Evolutionary conservation across 345 rosid species (phyloP).

Genomic region (Brassica juncea): DNA sequence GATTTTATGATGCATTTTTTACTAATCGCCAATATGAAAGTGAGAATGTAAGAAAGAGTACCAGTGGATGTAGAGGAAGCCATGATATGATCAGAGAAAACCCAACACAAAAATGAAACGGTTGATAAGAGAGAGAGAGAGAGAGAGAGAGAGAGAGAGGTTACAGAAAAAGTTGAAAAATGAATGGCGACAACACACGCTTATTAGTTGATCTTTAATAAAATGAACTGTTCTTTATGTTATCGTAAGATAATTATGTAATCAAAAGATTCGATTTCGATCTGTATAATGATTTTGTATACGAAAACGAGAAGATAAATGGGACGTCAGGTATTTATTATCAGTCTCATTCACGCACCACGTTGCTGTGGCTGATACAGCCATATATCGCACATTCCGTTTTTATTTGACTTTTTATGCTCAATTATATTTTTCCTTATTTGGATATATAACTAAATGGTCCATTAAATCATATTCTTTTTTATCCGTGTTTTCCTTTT

Average conservation of each 20-base stretch:
- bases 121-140: constrained; percentile 8
- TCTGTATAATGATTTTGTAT: background rate
- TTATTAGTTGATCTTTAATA: constrained; percentile 5
- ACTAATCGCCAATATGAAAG: background rate
- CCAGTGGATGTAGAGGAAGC: constrained; percentile 31
- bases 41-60: constrained; percentile 2
- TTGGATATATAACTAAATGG: background rate
- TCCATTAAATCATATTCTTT: too few species aligned
- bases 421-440: background rate
- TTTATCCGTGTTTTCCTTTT: too few species aligned
- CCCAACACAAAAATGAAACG: background rate
- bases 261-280: constrained; percentile 8
- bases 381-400: background rate
- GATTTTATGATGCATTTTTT: background rate
- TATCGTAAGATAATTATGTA: background rate
- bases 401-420: background rate
- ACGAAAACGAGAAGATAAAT: background rate
- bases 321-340: background rate
- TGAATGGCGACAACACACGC: constrained; percentile 19
- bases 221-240: background rate
- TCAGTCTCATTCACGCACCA: constrained; percentile 1
- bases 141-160: constrained; percentile 12
- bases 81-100: constrained; percentile 30
- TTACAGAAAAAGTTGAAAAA: constrained; percentile 5
- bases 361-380: background rate